Evolutionary conservation across 116 monocot genomes (phyloP).

Genomic region (Cymodocea nodosa): DNA sequence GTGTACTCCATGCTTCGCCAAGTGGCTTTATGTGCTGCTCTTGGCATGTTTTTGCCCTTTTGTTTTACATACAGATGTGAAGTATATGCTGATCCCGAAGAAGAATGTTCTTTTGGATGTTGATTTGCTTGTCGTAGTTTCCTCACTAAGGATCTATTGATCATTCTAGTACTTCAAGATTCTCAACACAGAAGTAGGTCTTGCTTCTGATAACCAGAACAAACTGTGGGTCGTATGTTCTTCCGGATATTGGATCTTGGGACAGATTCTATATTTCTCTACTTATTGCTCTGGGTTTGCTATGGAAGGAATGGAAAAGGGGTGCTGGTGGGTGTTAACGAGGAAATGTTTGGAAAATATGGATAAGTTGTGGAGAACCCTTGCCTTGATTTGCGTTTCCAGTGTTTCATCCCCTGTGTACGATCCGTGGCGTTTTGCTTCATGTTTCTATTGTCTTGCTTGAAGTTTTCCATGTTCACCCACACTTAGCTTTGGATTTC

Average conservation of each 20-base stretch:
- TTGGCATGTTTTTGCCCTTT: no score
- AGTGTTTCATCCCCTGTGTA: constrained; percentile 2
- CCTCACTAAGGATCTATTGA: neutral
- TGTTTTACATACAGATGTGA: no score
- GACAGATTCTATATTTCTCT: neutral
- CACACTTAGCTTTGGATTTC: constrained; percentile 1
- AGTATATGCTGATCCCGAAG: no score
- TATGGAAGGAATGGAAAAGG: neutral
- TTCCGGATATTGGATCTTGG: neutral
- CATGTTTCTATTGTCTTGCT: neutral
- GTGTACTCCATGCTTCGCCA: no score
- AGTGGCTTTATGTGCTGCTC: no score
- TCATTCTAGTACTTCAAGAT: neutral
- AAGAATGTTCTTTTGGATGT: no score
- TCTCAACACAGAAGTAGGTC: neutral
- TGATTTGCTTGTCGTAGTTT: no score
- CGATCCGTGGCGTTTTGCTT: neutral
- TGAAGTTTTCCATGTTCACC: neutral
- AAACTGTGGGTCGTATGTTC: neutral
- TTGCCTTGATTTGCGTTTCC: neutral
- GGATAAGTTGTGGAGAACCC: no score
- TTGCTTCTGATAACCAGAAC: neutral
- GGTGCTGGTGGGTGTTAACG: neutral
- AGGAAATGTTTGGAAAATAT: neutral
- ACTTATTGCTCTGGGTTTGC: no score